Evolutionary conservation across 2,329 filamentous ascomycete genomes (phyloP).

Genomic region (Emericellopsis cladophorae): DNA sequence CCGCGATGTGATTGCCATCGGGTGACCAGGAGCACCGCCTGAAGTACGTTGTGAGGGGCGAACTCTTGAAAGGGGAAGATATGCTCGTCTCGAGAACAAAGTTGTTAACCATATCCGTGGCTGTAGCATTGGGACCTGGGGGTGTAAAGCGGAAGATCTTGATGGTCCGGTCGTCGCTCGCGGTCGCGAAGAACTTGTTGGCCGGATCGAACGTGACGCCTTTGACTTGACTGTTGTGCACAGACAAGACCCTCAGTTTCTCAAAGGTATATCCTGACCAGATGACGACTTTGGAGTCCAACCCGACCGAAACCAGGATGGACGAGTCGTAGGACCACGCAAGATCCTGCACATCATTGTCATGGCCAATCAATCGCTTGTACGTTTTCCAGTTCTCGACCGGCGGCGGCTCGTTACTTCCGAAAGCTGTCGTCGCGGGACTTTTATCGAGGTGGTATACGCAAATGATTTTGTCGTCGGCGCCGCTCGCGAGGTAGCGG

Average conservation of each 20-base stretch:
- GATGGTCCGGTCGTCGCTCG: constrained; percentile 91
- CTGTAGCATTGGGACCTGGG: constrained; percentile 78
- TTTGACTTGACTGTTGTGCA: constrained; percentile 96
- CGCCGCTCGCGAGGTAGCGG: constrained; percentile 89
- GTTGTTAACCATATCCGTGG: constrained; percentile 93
- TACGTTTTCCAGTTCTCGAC: constrained; percentile 98
- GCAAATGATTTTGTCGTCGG: constrained; percentile 97
- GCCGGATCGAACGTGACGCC: constrained; percentile 97
- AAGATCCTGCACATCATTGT: constrained; percentile 96
- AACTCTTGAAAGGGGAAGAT: constrained; percentile 73
- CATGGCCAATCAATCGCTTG: constrained; percentile 85
- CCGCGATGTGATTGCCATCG: constrained; percentile 92
- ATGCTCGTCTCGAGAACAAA: constrained; percentile 94
- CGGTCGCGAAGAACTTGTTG: constrained; percentile 98
- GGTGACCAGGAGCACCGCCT: constrained; percentile 94
- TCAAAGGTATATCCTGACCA: constrained; percentile 98
- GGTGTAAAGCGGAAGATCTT: constrained; percentile 94
- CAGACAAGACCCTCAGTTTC: constrained; percentile 85
- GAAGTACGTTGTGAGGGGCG: constrained; percentile 93
- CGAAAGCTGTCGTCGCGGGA: constrained; percentile 69
- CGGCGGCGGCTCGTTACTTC: constrained; percentile 80
- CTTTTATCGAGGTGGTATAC: constrained; percentile 85
- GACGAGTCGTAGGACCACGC: constrained; percentile 96
- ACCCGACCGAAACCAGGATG: constrained; percentile 84
- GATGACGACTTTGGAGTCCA: constrained; percentile 96